These are phyloP conservation scores for Ceratocystis alfenasii DNA, from an alignment of 2,329 filamentous ascomycete species.

Conservation along the genomic window DNA sequence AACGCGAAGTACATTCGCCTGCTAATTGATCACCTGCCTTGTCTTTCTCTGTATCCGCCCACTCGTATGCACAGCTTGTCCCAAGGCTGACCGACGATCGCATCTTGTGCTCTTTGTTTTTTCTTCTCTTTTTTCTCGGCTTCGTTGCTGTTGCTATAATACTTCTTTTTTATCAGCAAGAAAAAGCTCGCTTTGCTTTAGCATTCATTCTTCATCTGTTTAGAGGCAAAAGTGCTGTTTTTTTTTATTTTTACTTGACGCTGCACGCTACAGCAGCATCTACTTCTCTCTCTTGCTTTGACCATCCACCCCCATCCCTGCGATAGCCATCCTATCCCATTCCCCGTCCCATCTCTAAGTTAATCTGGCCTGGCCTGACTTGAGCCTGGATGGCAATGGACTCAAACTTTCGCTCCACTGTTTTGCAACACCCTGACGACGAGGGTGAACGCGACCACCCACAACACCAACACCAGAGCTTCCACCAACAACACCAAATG, in stretches of 20 bases:
- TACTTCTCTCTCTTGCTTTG: background rate
- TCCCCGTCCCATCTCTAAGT: slow-evolving; percentile 13
- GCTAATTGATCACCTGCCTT: too few relatives aligned
- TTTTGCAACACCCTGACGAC: slow-evolving; percentile 37
- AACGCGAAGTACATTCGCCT: too few relatives aligned
- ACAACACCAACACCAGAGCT: slow-evolving; percentile 25
- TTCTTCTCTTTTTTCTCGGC: too few relatives aligned
- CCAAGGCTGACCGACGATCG: too few relatives aligned
- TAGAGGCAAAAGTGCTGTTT: too few relatives aligned
- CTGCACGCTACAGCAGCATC: background rate
- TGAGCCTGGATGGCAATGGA: slow-evolving; percentile 30
- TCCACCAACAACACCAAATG: slow-evolving; percentile 28
- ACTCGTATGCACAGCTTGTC: too few relatives aligned
- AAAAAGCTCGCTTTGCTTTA: background rate
- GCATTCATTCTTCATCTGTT: background rate
- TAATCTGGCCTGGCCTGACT: too few relatives aligned
- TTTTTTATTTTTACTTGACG: too few relatives aligned
- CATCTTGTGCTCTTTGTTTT: too few relatives aligned
- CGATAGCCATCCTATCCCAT: background rate
- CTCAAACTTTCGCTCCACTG: slow-evolving; percentile 39
- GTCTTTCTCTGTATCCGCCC: too few relatives aligned
- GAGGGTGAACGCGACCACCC: slow-evolving; percentile 29
- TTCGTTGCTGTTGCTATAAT: background rate
- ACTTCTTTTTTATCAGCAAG: background rate
- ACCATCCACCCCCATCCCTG: background rate